Evolutionary conservation across 129 eudicot species (phyloP), one percentile per base, ranked within the genome.

Genomic region (Arctium minus): DNA sequence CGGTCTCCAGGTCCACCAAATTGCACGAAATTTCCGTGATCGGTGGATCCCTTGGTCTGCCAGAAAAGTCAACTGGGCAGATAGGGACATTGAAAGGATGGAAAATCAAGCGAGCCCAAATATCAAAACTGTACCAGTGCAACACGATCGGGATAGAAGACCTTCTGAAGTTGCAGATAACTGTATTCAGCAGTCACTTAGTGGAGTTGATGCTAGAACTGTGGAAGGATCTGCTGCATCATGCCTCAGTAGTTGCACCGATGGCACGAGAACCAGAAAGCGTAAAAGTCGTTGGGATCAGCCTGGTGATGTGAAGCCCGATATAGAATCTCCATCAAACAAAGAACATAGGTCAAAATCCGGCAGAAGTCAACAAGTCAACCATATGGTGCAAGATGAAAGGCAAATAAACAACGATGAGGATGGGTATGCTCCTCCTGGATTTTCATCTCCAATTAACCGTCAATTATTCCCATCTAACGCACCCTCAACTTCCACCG

Each of bases 201-300:
- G 42, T 22, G 22, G 78, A 22, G 29, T 37, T 50, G 85, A 85
- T 74, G 31, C 78, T 40, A 81, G 73, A 46, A 71, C 37, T 38
- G 53, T 75, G 32, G 94, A 88, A 60, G 88, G 65, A 81, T 78
- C 87, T 37, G 80, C 94, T 79, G 82, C 85, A 15, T 80, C 92
- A 31, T 78, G 85, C 65, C 11, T 44, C 27, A 77, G 75, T 84
- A 81, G 70, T 68, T 31, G 78, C 67, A 80, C 88, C 60, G 87
- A 73, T 40, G 85, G 72, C 72, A 75, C 82, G 42, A 84, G 84
- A 40, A 80, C 82, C 73, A 92, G 92, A 37, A 95, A 92, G 78
- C 97, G 99, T 38, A 95, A 93, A 89, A 95, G 97, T 70, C 89
- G 97, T 67, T 95, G 99, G 99, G 97, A 95, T 73, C 86, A 87